These are phyloP conservation scores for Penicillium taxi DNA, from an alignment of 495 filamentous ascomycete species.

Conservation along the genomic window DNA sequence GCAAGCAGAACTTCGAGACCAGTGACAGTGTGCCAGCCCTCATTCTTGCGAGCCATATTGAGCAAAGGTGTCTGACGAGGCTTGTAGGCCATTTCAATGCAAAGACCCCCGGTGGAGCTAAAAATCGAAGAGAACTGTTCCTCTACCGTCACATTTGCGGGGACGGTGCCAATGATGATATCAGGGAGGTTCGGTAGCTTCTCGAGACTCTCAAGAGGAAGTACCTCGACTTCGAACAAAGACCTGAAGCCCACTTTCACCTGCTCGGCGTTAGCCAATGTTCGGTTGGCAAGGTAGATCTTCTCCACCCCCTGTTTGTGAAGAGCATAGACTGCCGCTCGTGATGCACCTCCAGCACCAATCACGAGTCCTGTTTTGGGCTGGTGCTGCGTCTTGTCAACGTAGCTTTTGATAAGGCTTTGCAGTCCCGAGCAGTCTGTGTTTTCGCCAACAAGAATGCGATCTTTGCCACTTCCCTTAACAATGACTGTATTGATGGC, in stretches of 20 bases:
- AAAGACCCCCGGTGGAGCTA: constrained; percentile 10
- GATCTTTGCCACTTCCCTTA: constrained; percentile 13
- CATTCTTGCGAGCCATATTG: constrained; percentile 32
- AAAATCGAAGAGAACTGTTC: constrained; percentile 16
- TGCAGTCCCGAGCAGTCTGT: constrained; percentile 41
- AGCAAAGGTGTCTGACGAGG: constrained; percentile 56
- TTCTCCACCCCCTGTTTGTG: constrained; percentile 51
- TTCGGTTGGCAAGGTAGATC: constrained; percentile 58
- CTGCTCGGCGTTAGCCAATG: constrained; percentile 39
- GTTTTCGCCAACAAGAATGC: constrained; percentile 36
- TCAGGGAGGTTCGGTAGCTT: constrained; percentile 9
- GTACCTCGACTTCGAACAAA: constrained; percentile 6
- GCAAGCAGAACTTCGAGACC: constrained; percentile 63
- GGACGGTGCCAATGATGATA: constrained; percentile 22
- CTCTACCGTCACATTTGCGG: constrained; percentile 13
- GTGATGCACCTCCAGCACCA: constrained; percentile 37
- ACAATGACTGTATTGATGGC: constrained; percentile 40
- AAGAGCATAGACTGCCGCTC: constrained; percentile 36
- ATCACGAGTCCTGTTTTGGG: constrained; percentile 29
- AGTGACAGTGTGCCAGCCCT: constrained; percentile 58
- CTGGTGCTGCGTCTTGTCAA: constrained; percentile 1
- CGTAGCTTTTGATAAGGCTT: constrained; percentile 15
- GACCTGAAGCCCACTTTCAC: constrained; percentile 52
- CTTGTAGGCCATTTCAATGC: constrained; percentile 52
- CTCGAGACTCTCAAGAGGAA: background rate